Evolutionary conservation across 148 eudicot species (phyloP).

Genomic region (Suaeda aralocaspica): DNA sequence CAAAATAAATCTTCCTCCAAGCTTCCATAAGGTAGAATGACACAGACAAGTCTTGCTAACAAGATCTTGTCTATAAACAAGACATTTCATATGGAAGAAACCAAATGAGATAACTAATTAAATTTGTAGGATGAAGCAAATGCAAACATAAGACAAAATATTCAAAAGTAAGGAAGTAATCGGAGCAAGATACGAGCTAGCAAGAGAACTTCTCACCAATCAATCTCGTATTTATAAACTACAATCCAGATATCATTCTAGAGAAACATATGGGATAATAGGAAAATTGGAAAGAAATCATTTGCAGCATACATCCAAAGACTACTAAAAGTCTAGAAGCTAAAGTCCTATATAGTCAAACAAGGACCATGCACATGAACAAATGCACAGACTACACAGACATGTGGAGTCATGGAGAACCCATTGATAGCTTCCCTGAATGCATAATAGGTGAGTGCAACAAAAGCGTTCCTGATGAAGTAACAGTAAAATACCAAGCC

Average conservation of each 20-base stretch:
- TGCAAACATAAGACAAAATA: neutral
- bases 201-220: neutral
- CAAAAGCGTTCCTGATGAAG: neutral
- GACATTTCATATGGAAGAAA: neutral
- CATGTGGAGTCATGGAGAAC: too few species aligned
- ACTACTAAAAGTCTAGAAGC: neutral
- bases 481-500: neutral
- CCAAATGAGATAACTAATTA: neutral
- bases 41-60: neutral
- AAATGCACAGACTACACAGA: neutral
- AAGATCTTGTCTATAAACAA: neutral
- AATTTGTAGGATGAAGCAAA: neutral
- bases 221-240: neutral
- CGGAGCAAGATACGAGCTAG: neutral
- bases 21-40: neutral
- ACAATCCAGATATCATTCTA: neutral
- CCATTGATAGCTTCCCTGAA: neutral
- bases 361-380: neutral
- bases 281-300: neutral
- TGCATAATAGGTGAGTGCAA: too few species aligned
- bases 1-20: neutral
- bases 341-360: neutral
- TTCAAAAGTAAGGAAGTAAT: neutral
- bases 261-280: neutral
- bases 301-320: neutral